Conservation (phyloP, 768 basidiomycete species). For the Galerina marginata region DNA sequence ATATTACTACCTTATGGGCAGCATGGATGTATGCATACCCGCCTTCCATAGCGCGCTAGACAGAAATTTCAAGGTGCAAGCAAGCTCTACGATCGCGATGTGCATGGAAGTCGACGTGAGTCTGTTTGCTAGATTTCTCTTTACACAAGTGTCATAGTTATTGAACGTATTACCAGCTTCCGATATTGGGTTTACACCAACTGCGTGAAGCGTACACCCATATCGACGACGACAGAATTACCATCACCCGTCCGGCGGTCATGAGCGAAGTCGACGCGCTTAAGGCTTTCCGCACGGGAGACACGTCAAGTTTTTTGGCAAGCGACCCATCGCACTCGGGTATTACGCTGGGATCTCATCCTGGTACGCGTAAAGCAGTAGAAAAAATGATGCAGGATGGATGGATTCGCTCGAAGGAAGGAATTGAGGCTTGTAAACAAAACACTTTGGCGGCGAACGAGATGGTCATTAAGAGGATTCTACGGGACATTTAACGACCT, state of each 20-base stretch:
- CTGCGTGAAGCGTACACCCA: constrained; percentile 11
- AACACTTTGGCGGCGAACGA: constrained; percentile 13
- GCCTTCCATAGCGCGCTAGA: constrained; percentile 5
- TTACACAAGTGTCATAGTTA: neutral
- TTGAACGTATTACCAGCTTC: constrained; percentile 4
- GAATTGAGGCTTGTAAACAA: constrained; percentile 4
- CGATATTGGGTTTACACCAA: constrained; percentile 7
- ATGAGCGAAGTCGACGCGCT: constrained; percentile 19
- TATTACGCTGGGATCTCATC: neutral
- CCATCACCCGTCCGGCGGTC: constrained; percentile 13
- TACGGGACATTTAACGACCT: neutral
- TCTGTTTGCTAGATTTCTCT: neutral
- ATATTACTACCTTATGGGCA: constrained; percentile 12
- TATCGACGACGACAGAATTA: constrained; percentile 14
- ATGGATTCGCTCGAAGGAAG: constrained; percentile 6
- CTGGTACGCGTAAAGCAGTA: constrained; percentile 2
- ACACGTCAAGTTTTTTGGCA: constrained; percentile 5
- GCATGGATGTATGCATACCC: constrained; percentile 18
- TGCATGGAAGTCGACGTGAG: constrained; percentile 15
- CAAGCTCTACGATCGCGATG: constrained; percentile 21
- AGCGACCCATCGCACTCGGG: neutral
- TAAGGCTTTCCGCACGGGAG: constrained; percentile 12
- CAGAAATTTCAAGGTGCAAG: constrained; percentile 13
- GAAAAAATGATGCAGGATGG: constrained; percentile 8
- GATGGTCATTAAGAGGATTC: constrained; percentile 4